Base-by-base conservation (phyloP, 2,329 filamentous ascomycete genomes). In the Rhynchosporium graminicola region DNA sequence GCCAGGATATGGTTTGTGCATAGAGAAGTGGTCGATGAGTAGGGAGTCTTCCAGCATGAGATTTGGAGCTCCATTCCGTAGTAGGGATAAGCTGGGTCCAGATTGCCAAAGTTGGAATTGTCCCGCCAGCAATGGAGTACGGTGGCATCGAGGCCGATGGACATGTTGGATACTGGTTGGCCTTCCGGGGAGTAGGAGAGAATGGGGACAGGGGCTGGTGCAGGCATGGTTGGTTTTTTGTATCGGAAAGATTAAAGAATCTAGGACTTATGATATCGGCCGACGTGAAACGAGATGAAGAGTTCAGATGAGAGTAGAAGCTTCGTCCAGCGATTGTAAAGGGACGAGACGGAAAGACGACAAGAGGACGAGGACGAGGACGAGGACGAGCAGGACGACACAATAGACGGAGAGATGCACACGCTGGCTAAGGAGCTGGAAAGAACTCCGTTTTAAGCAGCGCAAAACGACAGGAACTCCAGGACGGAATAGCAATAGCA, bases 21-120 rank as follows among this genome's bases (percentile, higher is more conserved):
- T 20, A 20, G 20, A 20, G 20, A 20, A 20, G 20, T 20, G 20
- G 20, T 20, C 20, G 20, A 20, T 4, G 54, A n/a, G 3, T 20
- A 50, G 15, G 46, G 20, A 29, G 64, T 61, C 8, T 55, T 60
- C 51, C 60, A 67, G 46, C 61, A 62, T 31, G 57, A 59, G 47
- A 66, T 65, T 38, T 63, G 59, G 9, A 68, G 58, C 13, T 66
- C 64, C 62, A 68, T 62, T 26, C 60, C 62, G 59, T 56, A 68
- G 47, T 68, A 68, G 5, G 66, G 66, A 38, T 60, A 62, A 3
- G 51, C 43, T 1, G 66, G 54, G 46, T 64, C 64, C 15, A 60
- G 56, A 28, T 56, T 56, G 13, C 66, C 64, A 59, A 61, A 66
- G 46, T 63, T 58, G 12, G 64, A 64, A 20, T 59, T 57, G 55